phyloP scores from a whole-genome alignment of 2,329 filamentous ascomycete species.

The Leptoxyphium fumago region DNA sequence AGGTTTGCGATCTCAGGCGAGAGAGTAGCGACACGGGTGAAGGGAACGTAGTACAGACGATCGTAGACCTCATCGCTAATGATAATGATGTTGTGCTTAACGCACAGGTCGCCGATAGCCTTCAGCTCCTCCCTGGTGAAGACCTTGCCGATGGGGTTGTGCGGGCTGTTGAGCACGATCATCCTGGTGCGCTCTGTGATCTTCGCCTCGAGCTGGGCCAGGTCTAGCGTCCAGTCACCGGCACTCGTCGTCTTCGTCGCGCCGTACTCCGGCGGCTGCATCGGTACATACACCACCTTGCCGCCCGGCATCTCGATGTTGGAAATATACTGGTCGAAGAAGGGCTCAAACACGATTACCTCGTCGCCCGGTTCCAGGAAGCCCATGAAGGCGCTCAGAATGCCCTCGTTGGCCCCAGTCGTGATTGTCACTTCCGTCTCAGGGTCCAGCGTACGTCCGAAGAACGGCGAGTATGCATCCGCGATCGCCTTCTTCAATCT shows the following conservation, averaged over 20 bases:
- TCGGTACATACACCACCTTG: slow-evolving; percentile 86
- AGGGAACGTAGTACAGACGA: slow-evolving; percentile 85
- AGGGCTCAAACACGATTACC: slow-evolving; percentile 95
- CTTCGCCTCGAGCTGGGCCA: slow-evolving; percentile 63
- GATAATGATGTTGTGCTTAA: slow-evolving; percentile 64
- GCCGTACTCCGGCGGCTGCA: slow-evolving; percentile 75
- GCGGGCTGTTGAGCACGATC: slow-evolving; percentile 79
- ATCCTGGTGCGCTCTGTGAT: slow-evolving; percentile 86
- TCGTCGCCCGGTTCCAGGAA: slow-evolving; percentile 92
- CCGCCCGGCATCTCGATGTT: slow-evolving; percentile 98
- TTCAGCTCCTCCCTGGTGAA: slow-evolving; percentile 73
- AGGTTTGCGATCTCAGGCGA: slow-evolving; percentile 78
- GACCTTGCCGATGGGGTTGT: slow-evolving; percentile 96
- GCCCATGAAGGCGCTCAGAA: slow-evolving; percentile 95
- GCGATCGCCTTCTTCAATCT: slow-evolving; percentile 86
- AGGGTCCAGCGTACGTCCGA: slow-evolving; percentile 67
- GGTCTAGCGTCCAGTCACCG: slow-evolving; percentile 75
- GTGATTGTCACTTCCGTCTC: slow-evolving; percentile 92
- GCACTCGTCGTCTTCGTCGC: slow-evolving; percentile 68
- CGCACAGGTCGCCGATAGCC: slow-evolving; percentile 72
- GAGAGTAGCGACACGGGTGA: slow-evolving; percentile 80
- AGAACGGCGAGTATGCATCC: slow-evolving; percentile 79
- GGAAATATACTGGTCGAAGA: slow-evolving; percentile 98
- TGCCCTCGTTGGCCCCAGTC: slow-evolving; percentile 80
- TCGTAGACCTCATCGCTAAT: slow-evolving; percentile 66